Conservation (phyloP, 768 basidiomycete genomes). For the Suillus plorans region DNA sequence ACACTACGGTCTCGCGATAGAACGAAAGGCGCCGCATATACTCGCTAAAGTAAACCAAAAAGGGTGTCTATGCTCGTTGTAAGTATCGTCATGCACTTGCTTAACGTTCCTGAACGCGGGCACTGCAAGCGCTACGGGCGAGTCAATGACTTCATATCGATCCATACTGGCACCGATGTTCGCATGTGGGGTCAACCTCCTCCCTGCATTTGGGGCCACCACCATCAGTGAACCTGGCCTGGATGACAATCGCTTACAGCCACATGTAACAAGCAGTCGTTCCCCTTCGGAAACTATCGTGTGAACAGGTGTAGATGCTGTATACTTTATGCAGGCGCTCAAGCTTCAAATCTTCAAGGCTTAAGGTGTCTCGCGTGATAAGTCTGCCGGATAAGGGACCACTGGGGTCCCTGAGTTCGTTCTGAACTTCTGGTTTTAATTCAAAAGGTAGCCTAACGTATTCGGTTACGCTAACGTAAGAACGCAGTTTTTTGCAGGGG, state of each 20-base stretch:
- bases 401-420: slow-evolving; percentile 60
- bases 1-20: slow-evolving; percentile 52
- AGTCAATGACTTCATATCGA: neutral
- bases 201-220: slow-evolving; percentile 41
- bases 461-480: slow-evolving; percentile 30
- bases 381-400: slow-evolving; percentile 55
- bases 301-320: slow-evolving; percentile 34
- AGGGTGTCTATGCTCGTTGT: slow-evolving; percentile 48
- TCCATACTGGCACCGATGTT: slow-evolving; percentile 20
- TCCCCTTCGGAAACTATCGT: slow-evolving; percentile 14
- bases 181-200: slow-evolving; percentile 41
- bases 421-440: slow-evolving; percentile 40
- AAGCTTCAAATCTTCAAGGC: slow-evolving; percentile 17
- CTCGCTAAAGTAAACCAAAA: slow-evolving; percentile 46
- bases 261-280: slow-evolving; percentile 50
- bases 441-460: slow-evolving; percentile 57
- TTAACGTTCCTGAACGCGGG: slow-evolving; percentile 63
- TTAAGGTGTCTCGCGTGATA: slow-evolving; percentile 43
- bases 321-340: slow-evolving; percentile 42
- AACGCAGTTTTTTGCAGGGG: slow-evolving; percentile 18
- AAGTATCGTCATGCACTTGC: slow-evolving; percentile 45
- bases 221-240: slow-evolving; percentile 14
- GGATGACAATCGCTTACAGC: slow-evolving; percentile 51
- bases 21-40: slow-evolving; percentile 48
- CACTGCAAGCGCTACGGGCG: slow-evolving; percentile 49